Evolutionary conservation across 2,329 filamentous ascomycete genomes (phyloP).

Genomic region (Diaporthe vexans): DNA sequence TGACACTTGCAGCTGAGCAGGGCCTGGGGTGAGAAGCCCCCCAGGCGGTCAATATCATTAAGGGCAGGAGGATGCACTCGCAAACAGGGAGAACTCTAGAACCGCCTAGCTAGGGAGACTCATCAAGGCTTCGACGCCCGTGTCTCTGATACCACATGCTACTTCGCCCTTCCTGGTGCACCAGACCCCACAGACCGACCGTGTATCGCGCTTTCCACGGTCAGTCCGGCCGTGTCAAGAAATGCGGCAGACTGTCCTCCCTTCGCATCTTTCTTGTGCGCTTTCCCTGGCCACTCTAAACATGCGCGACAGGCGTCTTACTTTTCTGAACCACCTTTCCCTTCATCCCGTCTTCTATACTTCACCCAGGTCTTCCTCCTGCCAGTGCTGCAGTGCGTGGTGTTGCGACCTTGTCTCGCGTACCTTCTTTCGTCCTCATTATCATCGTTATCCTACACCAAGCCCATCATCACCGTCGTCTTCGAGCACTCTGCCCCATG

Average conservation of each 20-base stretch:
- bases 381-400: constrained; percentile 34
- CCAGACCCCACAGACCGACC: constrained; percentile 38
- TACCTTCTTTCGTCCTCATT: constrained; percentile 34
- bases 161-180: constrained; percentile 37
- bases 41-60: constrained; percentile 19
- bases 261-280: constrained; percentile 33
- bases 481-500: constrained; percentile 26
- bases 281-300: constrained; percentile 31
- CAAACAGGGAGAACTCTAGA: constrained; percentile 40
- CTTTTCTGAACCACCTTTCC: constrained; percentile 42
- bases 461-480: not conserved
- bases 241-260: constrained; percentile 40
- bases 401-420: constrained; percentile 42
- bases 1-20: constrained; percentile 33
- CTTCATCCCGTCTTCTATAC: constrained; percentile 37
- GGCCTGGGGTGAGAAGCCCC: constrained; percentile 21
- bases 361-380: constrained; percentile 34
- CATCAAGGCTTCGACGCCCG: constrained; percentile 32
- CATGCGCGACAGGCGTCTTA: constrained; percentile 44
- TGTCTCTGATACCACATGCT: constrained; percentile 41
- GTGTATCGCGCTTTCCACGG: constrained; percentile 36
- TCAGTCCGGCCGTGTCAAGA: constrained; percentile 40
- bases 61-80: constrained; percentile 19
- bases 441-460: constrained; percentile 17
- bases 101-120: constrained; percentile 37